These are phyloP conservation scores for Pleurotus eryngii DNA, from an alignment of 768 basidiomycete genomes.

Conservation along the genomic window DNA sequence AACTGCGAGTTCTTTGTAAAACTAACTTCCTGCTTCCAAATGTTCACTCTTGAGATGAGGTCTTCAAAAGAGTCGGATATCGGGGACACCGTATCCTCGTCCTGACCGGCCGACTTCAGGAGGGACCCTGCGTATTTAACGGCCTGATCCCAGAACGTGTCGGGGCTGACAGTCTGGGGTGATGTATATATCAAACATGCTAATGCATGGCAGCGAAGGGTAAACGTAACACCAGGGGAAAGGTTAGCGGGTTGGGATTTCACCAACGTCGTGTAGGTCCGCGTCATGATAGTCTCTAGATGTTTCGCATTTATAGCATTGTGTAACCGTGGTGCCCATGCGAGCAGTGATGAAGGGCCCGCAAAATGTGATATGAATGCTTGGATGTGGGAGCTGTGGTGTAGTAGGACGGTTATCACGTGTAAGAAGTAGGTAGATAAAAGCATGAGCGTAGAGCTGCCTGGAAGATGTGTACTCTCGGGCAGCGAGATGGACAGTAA, in stretches of 20 bases:
- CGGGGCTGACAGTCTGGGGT: slow-evolving; percentile 42
- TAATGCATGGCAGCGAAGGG: slow-evolving; percentile 43
- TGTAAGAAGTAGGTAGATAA: slow-evolving; percentile 60
- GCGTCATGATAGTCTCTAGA: slow-evolving; percentile 54
- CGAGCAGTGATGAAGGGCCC: slow-evolving; percentile 34
- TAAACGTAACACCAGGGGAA: slow-evolving; percentile 29
- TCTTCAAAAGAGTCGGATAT: slow-evolving; percentile 43
- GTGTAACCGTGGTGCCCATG: slow-evolving; percentile 47
- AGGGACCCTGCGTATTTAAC: slow-evolving; percentile 47
- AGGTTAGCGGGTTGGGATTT: slow-evolving; percentile 27
- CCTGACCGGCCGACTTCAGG: slow-evolving; percentile 30
- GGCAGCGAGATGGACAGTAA: slow-evolving; percentile 46
- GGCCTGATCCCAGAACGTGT: slow-evolving; percentile 68
- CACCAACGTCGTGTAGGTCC: slow-evolving; percentile 54
- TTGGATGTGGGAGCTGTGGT: slow-evolving; percentile 18
- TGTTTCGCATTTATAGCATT: slow-evolving; percentile 47
- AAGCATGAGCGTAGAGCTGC: slow-evolving; percentile 43
- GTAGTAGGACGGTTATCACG: slow-evolving; percentile 40
- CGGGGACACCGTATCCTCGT: slow-evolving; percentile 29
- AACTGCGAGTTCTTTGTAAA: slow-evolving; percentile 55
- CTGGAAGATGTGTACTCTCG: slow-evolving; percentile 18
- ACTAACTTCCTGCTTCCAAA: slow-evolving; percentile 24
- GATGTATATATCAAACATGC: slow-evolving; percentile 45
- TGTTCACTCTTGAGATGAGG: slow-evolving; percentile 38
- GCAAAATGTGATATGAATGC: slow-evolving; percentile 29